Evolutionary conservation across 2,329 filamentous ascomycete species (phyloP).

Genomic region (Nigrospora sphaerica): DNA sequence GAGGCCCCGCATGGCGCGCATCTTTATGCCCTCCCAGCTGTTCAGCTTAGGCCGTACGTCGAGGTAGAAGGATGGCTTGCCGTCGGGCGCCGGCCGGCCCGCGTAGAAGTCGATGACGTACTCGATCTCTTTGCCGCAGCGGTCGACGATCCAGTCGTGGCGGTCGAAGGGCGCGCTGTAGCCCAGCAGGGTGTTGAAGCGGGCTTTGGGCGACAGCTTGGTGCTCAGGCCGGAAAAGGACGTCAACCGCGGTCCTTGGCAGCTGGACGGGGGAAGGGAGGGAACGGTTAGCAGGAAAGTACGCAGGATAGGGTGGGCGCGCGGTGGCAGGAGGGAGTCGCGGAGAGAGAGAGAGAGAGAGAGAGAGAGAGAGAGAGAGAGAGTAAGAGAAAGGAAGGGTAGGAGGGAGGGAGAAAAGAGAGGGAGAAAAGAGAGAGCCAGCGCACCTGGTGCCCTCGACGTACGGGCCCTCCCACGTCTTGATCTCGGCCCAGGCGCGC

Average conservation of each 20-base stretch:
- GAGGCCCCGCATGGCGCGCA: constrained; percentile 46
- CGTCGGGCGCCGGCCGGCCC: constrained; percentile 42
- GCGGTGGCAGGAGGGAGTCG: too few relatives aligned
- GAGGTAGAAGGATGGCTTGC: constrained; percentile 54
- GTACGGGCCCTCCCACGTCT: constrained; percentile 75
- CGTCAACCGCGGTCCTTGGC: constrained; percentile 73
- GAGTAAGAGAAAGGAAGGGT: neutral
- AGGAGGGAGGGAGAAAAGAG: too few relatives aligned
- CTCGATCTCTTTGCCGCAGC: constrained; percentile 78
- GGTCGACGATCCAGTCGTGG: constrained; percentile 94
- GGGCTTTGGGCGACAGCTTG: constrained; percentile 71
- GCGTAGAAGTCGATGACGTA: constrained; percentile 99
- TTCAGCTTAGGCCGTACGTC: constrained; percentile 65
- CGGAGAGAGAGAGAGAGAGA: neutral
- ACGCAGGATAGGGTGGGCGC: too few relatives aligned
- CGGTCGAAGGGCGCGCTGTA: constrained; percentile 90
- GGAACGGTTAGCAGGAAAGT: too few relatives aligned
- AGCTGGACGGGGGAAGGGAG: constrained; percentile 28
- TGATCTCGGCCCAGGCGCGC: constrained; percentile 88
- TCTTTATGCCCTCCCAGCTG: constrained; percentile 60
- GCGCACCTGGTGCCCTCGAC: constrained; percentile 47
- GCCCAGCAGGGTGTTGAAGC: constrained; percentile 77
- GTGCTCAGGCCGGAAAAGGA: constrained; percentile 71
- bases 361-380: neutral
- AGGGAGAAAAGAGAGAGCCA: neutral